Percentiles rank a stretch among this genome's conserved stretches.
Conservation (phyloP, 805 yeast genomes). For the Deakozyma indianensis region DNA sequence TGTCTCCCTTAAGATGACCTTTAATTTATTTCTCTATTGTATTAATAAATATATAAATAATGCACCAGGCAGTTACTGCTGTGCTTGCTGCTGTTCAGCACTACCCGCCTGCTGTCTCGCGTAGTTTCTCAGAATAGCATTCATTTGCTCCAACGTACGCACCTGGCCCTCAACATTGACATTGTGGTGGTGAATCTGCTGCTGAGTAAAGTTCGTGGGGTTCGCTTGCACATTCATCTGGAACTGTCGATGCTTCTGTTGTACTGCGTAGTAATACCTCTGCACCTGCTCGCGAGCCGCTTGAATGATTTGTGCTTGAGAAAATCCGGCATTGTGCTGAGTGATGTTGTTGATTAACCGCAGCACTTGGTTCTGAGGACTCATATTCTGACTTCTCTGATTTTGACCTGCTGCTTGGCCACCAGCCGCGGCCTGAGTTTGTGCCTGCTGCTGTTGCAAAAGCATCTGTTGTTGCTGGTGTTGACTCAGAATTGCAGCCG, state of each 20-base stretch:
- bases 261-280: slow-evolving; percentile 5
- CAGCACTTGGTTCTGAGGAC: slow-evolving; percentile 8
- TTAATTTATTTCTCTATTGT: background rate
- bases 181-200: slow-evolving; percentile 2
- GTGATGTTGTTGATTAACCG: slow-evolving; percentile 11
- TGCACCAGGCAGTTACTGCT: slow-evolving; percentile 11
- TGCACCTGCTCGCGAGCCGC: slow-evolving; percentile 12
- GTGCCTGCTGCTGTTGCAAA: slow-evolving; percentile 4
- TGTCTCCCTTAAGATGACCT: slow-evolving; percentile 1
- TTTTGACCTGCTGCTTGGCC: background rate
- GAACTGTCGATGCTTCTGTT: slow-evolving; percentile 4
- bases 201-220: slow-evolving; percentile 3
- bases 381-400: slow-evolving; percentile 1
- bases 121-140: slow-evolving; percentile 7
- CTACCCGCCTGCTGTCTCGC: slow-evolving; percentile 17
- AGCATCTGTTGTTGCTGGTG: slow-evolving; percentile 1
- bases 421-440: slow-evolving; percentile 2
- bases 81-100: slow-evolving; percentile 21
- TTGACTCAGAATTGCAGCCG: slow-evolving; percentile 5
- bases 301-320: slow-evolving; percentile 13
- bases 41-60: background rate
- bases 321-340: slow-evolving; percentile 10
- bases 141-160: background rate
- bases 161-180: background rate
- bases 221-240: slow-evolving; percentile 6